phyloP scores from a whole-genome alignment of 2,329 filamentous ascomycete genomes.

The Aspergillus ochraceoroseus region DNA sequence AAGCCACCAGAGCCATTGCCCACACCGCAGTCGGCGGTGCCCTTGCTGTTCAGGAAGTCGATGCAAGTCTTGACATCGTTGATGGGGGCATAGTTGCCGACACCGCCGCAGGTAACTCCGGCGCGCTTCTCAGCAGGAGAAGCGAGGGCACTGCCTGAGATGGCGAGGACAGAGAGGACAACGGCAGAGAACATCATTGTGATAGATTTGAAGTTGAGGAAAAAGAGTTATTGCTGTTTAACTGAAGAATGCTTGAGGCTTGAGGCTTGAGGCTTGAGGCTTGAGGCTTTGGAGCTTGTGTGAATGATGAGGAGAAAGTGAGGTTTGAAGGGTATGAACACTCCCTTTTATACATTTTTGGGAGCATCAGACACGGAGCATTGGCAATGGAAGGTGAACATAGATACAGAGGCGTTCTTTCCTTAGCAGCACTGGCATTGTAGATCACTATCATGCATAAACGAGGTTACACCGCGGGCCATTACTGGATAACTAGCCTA shows the following conservation, averaged over 20 bases:
- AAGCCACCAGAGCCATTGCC: conserved; percentile 3
- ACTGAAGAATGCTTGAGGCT: neutral
- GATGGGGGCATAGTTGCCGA: conserved; percentile 1
- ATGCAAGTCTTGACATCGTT: conserved; percentile 5
- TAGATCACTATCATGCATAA: too few relatives aligned
- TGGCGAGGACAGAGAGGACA: neutral
- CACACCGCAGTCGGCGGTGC: neutral
- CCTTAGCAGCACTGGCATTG: too few relatives aligned
- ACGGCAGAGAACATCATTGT: conserved; percentile 1
- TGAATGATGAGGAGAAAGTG: conserved; percentile 1
- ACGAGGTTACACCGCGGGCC: too few relatives aligned
- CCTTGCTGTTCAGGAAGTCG: conserved; percentile 2
- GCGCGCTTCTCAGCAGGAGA: neutral
- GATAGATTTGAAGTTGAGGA: neutral
- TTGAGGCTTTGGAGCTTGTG: neutral
- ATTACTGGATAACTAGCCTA: too few relatives aligned
- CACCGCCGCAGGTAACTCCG: neutral
- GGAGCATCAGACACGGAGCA: too few relatives aligned
- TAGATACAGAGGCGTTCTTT: too few relatives aligned
- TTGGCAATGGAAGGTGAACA: too few relatives aligned
- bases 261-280: too few relatives aligned
- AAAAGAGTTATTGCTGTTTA: neutral
- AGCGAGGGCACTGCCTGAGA: neutral
- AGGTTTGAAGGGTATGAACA: neutral
- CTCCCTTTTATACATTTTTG: conserved; percentile 4